Percentiles rank a stretch among this genome's conserved stretches.
Conservation (phyloP, 352 stramenopile genomes). For the Pythium monospermum region DNA sequence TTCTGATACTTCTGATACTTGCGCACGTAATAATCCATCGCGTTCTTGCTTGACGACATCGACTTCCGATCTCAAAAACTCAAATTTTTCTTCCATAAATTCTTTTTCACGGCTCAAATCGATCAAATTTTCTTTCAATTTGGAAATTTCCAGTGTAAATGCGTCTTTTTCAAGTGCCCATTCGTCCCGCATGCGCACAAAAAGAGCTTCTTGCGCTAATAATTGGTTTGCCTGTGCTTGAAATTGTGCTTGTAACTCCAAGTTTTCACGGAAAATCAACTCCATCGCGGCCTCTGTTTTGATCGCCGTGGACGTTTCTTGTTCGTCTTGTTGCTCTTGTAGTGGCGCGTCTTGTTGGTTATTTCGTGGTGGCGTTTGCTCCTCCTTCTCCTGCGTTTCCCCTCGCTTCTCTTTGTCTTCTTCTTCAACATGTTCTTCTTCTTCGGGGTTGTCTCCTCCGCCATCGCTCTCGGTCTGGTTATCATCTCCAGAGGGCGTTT, state of each 20-base stretch:
- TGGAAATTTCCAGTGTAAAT: constrained; percentile 12
- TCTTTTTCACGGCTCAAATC: constrained; percentile 31
- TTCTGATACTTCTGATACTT: neutral
- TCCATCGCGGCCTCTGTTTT: constrained; percentile 12
- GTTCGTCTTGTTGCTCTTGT: constrained; percentile 1
- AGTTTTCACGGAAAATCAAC: constrained; percentile 17
- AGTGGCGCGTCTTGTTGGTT: neutral
- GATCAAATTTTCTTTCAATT: constrained; percentile 14
- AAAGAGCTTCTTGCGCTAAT: constrained; percentile 19
- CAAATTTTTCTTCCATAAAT: constrained; percentile 32
- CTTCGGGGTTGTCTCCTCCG: neutral
- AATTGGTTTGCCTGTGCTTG: constrained; percentile 14
- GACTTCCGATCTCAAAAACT: constrained; percentile 27
- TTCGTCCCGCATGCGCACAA: constrained; percentile 27
- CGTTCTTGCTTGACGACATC: constrained; percentile 26
- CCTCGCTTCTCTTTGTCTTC: constrained; percentile 8
- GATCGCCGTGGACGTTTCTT: neutral
- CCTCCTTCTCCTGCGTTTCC: neutral
- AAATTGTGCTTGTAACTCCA: constrained; percentile 12
- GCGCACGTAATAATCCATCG: constrained; percentile 1
- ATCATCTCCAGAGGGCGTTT: neutral
- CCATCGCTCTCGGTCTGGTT: neutral
- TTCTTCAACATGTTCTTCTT: neutral
- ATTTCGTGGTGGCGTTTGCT: neutral
- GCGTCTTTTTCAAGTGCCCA: constrained; percentile 25